These are phyloP conservation scores for Blastocladiella britannica DNA, from an alignment of 192 early-diverging fungal species.

Conservation along the genomic window DNA sequence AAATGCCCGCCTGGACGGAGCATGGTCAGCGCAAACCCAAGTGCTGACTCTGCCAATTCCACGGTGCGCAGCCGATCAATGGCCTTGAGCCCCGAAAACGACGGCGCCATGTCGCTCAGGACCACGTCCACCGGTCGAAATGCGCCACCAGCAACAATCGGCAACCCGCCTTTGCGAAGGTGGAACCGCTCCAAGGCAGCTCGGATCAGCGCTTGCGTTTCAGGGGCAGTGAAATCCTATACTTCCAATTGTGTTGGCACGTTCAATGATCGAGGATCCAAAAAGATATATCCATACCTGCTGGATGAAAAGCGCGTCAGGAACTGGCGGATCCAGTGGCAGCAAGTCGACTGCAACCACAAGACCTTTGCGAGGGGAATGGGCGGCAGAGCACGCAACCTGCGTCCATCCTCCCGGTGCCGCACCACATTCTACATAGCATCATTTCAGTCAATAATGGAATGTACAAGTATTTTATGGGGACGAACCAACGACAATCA, in stretches of 20 bases:
- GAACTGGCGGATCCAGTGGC: not conserved
- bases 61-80: not conserved
- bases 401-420: not conserved
- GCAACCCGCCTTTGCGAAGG: too few species aligned
- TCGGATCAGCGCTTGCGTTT: not conserved
- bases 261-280: too few species aligned
- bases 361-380: not conserved
- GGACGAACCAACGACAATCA: not conserved
- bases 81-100: not conserved
- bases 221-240: not conserved
- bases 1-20: not conserved
- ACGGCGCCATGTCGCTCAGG: not conserved
- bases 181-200: too few species aligned
- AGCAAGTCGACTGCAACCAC: not conserved
- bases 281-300: not conserved
- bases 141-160: too few species aligned
- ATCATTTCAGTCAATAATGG: too few species aligned
- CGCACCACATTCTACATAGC: not conserved
- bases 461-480: too few species aligned
- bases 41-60: not conserved
- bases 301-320: not conserved
- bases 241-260: not conserved
- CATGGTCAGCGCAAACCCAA: not conserved
- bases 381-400: not conserved
- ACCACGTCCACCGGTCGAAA: not conserved